phyloP scores from a whole-genome alignment of 1,284 basidiomycete genomes.

The Cryptococcus sp. region DNA sequence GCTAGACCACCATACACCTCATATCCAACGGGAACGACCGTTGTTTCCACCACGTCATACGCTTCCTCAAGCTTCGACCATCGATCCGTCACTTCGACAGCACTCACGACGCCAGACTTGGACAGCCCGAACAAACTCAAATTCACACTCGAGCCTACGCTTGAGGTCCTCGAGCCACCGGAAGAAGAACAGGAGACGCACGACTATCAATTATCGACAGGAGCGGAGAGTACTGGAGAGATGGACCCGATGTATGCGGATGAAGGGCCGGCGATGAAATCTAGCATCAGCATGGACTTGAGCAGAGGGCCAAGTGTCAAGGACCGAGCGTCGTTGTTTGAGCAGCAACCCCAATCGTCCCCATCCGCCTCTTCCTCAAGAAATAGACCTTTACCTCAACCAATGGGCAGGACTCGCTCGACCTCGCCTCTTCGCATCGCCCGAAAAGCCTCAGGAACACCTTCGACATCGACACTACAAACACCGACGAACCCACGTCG shows the following conservation, averaged over 20 bases:
- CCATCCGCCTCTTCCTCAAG: slow-evolving; percentile 14
- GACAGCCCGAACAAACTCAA: slow-evolving; percentile 20
- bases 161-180: slow-evolving; percentile 20
- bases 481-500: slow-evolving; percentile 17
- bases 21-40: slow-evolving; percentile 25
- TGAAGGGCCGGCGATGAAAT: slow-evolving; percentile 8
- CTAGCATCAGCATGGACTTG: slow-evolving; percentile 17
- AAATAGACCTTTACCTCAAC: slow-evolving; percentile 13
- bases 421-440: slow-evolving; percentile 32
- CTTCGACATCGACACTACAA: not conserved
- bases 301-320: slow-evolving; percentile 28
- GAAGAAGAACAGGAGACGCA: slow-evolving; percentile 2
- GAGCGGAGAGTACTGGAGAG: slow-evolving; percentile 1
- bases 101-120: slow-evolving; percentile 35
- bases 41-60: slow-evolving; percentile 28
- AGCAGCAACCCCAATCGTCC: slow-evolving; percentile 25
- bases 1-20: slow-evolving; percentile 15
- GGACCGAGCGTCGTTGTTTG: slow-evolving; percentile 31
- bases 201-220: too few relatives aligned
- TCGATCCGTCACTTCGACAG: slow-evolving; percentile 23
- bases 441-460: slow-evolving; percentile 3
- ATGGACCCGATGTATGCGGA: slow-evolving; percentile 15
- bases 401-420: slow-evolving; percentile 21
- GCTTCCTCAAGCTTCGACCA: slow-evolving; percentile 15
- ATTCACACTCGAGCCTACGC: slow-evolving; percentile 24